Conservation (phyloP, 345 rosid genomes). For the Eucalyptus erythrocorys region DNA sequence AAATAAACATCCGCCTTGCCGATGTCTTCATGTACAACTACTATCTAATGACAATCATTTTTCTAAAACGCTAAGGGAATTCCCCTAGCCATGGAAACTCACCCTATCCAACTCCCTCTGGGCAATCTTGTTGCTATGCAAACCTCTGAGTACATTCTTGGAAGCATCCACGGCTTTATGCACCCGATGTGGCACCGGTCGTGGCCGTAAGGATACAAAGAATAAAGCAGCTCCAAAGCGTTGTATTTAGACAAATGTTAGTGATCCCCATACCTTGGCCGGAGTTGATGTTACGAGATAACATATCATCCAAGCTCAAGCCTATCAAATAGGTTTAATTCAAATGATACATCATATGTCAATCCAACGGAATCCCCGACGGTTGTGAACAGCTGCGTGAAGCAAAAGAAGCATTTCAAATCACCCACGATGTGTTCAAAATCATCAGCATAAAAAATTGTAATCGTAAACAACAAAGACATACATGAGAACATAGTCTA, state of each 20-base stretch:
- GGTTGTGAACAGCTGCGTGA: constrained; percentile 78
- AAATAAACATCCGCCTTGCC: not conserved
- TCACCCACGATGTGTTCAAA: not conserved
- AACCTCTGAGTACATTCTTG: constrained; percentile 91
- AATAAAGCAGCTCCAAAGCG: not conserved
- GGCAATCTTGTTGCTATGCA: constrained; percentile 75
- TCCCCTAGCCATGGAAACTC: constrained; percentile 12
- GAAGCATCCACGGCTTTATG: constrained; percentile 96
- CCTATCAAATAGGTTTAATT: constrained; percentile 90
- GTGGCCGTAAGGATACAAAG: not conserved
- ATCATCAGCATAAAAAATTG: not conserved
- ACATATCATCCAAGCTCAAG: constrained; percentile 99
- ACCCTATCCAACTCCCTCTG: constrained; percentile 96
- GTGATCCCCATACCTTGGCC: constrained; percentile 46
- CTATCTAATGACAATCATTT: not conserved
- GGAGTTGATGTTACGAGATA: constrained; percentile 98
- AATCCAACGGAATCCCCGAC: constrained; percentile 97
- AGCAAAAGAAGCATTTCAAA: not conserved
- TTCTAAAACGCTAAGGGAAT: not conserved
- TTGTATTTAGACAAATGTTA: not conserved
- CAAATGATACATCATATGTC: constrained; percentile 97
- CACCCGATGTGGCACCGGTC: constrained; percentile 41
- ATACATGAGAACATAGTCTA: not conserved
- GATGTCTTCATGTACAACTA: not conserved
- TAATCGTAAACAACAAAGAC: not conserved